Evolutionary conservation across 192 early-diverging fungal genomes (phyloP).

Genomic region (Podila verticillata): DNA sequence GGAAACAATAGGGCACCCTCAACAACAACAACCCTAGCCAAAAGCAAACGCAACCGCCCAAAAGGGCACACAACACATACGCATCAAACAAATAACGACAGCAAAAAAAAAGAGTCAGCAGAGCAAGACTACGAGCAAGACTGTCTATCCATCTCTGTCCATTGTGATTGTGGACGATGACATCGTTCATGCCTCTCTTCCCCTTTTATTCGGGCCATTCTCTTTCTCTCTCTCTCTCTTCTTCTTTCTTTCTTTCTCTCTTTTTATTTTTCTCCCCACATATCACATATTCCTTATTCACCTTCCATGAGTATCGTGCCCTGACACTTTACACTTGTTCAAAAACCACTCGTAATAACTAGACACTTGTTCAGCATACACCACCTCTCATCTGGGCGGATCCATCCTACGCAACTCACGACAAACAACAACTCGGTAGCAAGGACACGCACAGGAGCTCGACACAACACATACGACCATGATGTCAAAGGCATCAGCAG

Average conservation of each 20-base stretch:
- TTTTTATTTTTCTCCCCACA: neutral
- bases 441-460: conserved; percentile 1
- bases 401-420: neutral
- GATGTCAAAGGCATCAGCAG: conserved; percentile 26
- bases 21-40: no score
- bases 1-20: no score
- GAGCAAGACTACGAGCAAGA: no score
- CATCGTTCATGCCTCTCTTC: neutral
- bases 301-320: neutral
- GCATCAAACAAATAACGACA: no score
- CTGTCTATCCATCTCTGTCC: no score
- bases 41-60: no score
- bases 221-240: neutral
- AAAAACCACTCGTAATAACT: neutral
- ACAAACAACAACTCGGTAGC: neutral
- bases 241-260: conserved; percentile 5
- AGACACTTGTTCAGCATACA: neutral
- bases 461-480: conserved; percentile 4
- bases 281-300: neutral
- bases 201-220: neutral
- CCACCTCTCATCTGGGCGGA: neutral
- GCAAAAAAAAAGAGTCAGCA: no score
- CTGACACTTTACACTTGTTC: neutral
- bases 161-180: neutral
- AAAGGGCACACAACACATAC: no score